These are phyloP conservation scores for Populus simonii DNA, from an alignment of 345 rosid genomes.

Conservation along the genomic window DNA sequence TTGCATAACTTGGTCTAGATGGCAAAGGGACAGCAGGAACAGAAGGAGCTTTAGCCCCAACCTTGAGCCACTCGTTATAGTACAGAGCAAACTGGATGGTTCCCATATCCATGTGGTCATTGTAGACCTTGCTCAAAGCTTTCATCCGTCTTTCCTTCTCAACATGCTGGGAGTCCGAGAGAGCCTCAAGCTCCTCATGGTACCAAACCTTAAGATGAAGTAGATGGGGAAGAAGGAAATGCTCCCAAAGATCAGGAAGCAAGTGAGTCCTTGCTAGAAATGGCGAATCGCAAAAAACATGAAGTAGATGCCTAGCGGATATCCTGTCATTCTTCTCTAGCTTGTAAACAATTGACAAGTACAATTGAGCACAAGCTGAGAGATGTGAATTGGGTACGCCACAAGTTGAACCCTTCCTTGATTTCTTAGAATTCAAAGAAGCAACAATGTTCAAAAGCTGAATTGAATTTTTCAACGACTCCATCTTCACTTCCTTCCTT, in stretches of 20 bases:
- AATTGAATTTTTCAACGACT: slow-evolving; percentile 34
- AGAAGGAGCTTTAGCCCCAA: slow-evolving; percentile 46
- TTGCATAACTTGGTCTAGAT: slow-evolving; percentile 23
- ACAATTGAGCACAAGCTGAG: slow-evolving; percentile 57
- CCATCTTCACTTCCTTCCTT: slow-evolving; percentile 24
- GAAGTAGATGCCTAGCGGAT: slow-evolving; percentile 53
- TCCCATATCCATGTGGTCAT: slow-evolving; percentile 48
- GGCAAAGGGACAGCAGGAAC: slow-evolving; percentile 54
- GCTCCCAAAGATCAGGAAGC: slow-evolving; percentile 71
- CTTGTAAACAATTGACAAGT: slow-evolving; percentile 55
- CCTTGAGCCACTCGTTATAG: slow-evolving; percentile 53
- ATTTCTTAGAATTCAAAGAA: slow-evolving; percentile 38
- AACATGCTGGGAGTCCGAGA: slow-evolving; percentile 20
- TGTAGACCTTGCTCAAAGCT: slow-evolving; percentile 38
- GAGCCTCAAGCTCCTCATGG: slow-evolving; percentile 40
- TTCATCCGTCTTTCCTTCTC: slow-evolving; percentile 37
- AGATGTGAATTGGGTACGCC: slow-evolving; percentile 54
- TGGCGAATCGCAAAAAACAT: slow-evolving; percentile 53
- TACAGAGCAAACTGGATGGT: slow-evolving; percentile 51
- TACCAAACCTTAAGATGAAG: slow-evolving; percentile 68
- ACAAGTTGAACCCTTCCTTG: slow-evolving; percentile 33
- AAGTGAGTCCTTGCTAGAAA: slow-evolving; percentile 51
- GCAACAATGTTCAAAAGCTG: slow-evolving; percentile 42
- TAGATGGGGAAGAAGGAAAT: slow-evolving; percentile 65
- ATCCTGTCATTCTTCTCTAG: slow-evolving; percentile 48